Evolutionary conservation across 176 grass and related monocot species (phyloP).

Genomic region (Avena insularis): DNA sequence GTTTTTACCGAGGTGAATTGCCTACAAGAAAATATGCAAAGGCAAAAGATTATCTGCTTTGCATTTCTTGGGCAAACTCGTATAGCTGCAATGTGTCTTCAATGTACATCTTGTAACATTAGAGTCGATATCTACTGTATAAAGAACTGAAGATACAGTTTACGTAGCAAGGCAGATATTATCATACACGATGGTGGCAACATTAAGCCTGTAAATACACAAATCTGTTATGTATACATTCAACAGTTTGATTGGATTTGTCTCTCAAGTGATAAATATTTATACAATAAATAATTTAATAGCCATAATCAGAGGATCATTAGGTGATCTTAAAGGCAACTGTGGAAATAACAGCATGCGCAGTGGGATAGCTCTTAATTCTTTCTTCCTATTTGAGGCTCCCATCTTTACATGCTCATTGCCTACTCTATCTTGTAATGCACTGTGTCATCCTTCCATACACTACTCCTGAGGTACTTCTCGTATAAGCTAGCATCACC

Average conservation of each 20-base stretch:
- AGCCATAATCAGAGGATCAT: constrained; percentile 17
- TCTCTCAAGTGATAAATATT: constrained; percentile 2
- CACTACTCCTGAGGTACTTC: constrained; percentile 58
- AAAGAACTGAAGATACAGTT: background rate
- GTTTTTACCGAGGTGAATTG: too few relatives aligned
- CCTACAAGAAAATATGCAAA: too few relatives aligned
- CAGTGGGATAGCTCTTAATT: constrained; percentile 18
- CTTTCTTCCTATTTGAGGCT: constrained; percentile 32
- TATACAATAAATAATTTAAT: constrained; percentile 44
- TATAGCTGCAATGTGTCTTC: background rate
- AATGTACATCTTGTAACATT: background rate
- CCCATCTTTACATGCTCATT: constrained; percentile 13
- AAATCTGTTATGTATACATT: constrained; percentile 14
- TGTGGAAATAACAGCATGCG: constrained; percentile 34
- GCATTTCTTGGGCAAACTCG: too few relatives aligned
- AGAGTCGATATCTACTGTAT: background rate
- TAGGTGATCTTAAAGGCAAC: constrained; percentile 9
- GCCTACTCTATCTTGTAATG: constrained; percentile 59
- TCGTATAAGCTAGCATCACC: constrained; percentile 69
- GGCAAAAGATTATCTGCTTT: too few relatives aligned
- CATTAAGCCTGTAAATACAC: background rate
- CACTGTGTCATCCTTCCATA: constrained; percentile 73
- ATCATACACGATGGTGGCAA: background rate
- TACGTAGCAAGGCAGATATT: background rate
- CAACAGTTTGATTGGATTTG: constrained; percentile 26